Conservation (phyloP, 192 early-diverging fungal species). For the Podila epigama region DNA sequence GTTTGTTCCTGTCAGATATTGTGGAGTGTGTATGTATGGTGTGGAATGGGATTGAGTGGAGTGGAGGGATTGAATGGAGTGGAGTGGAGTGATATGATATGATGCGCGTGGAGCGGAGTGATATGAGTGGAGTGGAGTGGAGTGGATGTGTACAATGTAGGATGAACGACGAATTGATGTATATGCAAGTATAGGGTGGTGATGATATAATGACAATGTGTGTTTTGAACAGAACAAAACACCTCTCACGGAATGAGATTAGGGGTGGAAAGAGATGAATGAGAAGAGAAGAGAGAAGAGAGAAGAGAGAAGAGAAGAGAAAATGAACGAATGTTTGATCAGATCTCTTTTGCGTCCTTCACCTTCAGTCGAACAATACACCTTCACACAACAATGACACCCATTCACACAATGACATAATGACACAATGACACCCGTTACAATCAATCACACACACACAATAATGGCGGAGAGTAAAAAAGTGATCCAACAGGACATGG, state of each 20-base stretch:
- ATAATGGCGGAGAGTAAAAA: too few relatives aligned
- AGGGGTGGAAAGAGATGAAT: not conserved
- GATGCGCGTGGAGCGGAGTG: not conserved
- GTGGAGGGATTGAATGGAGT: not conserved
- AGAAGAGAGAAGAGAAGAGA: not conserved
- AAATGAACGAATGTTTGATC: not conserved
- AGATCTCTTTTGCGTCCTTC: too few relatives aligned
- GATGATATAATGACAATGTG: not conserved
- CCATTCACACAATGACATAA: not conserved
- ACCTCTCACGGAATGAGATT: not conserved
- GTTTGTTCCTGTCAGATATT: too few relatives aligned
- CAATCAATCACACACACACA: too few relatives aligned
- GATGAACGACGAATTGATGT: too few relatives aligned
- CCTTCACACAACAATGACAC: not conserved
- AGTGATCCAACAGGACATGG: too few relatives aligned
- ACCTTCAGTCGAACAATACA: too few relatives aligned
- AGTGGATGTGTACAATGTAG: not conserved
- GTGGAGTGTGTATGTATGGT: too few relatives aligned
- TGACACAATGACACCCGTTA: too few relatives aligned
- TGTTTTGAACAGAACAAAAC: not conserved
- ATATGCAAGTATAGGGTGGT: too few relatives aligned
- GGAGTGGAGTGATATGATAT: not conserved
- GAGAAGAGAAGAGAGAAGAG: not conserved
- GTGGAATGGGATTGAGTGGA: not conserved
- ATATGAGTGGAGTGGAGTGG: not conserved